phyloP scores from a whole-genome alignment of 2,329 filamentous ascomycete species.

The Apiospora saccharicola region DNA sequence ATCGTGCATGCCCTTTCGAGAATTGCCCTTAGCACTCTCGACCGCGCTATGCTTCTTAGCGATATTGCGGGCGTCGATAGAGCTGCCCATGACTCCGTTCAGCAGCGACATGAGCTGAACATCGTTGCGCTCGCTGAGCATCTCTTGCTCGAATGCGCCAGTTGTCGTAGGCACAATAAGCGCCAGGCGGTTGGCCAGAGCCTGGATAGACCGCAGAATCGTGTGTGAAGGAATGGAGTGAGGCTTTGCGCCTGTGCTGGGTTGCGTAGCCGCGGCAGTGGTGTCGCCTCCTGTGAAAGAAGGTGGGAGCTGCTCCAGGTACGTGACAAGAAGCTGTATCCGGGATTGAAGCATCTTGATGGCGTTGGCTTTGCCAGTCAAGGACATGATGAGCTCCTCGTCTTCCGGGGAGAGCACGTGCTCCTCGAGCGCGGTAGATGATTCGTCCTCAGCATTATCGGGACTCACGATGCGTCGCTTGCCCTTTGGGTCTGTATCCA shows the following conservation, averaged over 20 bases:
- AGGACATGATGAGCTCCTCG: conserved; percentile 67
- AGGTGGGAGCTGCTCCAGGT: conserved; percentile 76
- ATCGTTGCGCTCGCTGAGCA: conserved; percentile 82
- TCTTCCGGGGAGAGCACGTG: conserved; percentile 63
- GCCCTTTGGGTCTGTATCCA: conserved; percentile 60
- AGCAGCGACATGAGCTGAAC: conserved; percentile 81
- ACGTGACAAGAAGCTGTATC: conserved; percentile 75
- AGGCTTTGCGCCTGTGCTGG: conserved; percentile 43
- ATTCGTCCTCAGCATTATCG: conserved; percentile 39
- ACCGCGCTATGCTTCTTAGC: conserved; percentile 76
- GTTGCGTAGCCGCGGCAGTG: conserved; percentile 31
- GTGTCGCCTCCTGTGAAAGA: conserved; percentile 53
- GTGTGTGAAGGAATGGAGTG: conserved; percentile 65
- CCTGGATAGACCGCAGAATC: conserved; percentile 87
- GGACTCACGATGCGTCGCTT: conserved; percentile 53
- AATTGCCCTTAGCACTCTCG: conserved; percentile 49
- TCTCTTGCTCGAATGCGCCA: conserved; percentile 72
- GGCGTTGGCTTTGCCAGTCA: conserved; percentile 90
- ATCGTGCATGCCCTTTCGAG: conserved; percentile 33
- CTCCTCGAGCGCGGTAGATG: conserved; percentile 47
- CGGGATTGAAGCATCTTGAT: conserved; percentile 90
- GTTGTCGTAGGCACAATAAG: conserved; percentile 78
- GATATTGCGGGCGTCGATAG: conserved; percentile 74
- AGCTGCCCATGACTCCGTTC: conserved; percentile 75
- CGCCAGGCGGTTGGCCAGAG: conserved; percentile 82